Conservation (phyloP, 192 early-diverging fungal genomes). For the Coemansia sp. region DNA sequence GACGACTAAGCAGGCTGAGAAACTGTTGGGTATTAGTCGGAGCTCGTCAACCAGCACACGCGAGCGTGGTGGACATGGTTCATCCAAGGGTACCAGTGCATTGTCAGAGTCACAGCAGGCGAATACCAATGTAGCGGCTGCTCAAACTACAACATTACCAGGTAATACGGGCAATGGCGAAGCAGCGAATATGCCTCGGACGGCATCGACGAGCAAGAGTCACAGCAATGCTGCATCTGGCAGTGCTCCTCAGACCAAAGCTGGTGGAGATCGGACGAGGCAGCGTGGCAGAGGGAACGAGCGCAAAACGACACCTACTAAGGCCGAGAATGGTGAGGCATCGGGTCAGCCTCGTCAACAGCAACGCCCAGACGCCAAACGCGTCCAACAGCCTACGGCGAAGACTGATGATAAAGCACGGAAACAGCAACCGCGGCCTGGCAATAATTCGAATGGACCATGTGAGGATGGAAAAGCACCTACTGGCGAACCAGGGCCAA, state of each 20-base stretch:
- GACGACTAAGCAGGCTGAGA: neutral
- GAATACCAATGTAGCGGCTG: neutral
- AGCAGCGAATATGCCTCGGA: neutral
- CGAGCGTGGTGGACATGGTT: neutral
- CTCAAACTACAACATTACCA: neutral
- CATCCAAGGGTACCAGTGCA: neutral
- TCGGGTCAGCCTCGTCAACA: neutral
- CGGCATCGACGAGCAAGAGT: neutral
- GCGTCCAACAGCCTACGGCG: neutral
- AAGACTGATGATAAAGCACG: neutral
- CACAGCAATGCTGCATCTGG: neutral
- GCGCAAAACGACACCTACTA: neutral
- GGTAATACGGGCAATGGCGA: neutral
- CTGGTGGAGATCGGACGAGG: neutral
- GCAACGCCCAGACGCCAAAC: neutral
- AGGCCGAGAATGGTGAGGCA: neutral
- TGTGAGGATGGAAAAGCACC: neutral
- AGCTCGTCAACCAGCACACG: neutral
- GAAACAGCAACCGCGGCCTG: neutral
- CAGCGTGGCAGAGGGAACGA: slow-evolving; percentile 1
- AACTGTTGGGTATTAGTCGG: neutral
- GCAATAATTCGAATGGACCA: neutral
- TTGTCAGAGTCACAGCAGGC: neutral
- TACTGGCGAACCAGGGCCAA: neutral
- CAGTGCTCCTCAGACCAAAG: neutral